Evolutionary conservation across 257 asterid species (phyloP).

Genomic region (Nicotiana attenuata): DNA sequence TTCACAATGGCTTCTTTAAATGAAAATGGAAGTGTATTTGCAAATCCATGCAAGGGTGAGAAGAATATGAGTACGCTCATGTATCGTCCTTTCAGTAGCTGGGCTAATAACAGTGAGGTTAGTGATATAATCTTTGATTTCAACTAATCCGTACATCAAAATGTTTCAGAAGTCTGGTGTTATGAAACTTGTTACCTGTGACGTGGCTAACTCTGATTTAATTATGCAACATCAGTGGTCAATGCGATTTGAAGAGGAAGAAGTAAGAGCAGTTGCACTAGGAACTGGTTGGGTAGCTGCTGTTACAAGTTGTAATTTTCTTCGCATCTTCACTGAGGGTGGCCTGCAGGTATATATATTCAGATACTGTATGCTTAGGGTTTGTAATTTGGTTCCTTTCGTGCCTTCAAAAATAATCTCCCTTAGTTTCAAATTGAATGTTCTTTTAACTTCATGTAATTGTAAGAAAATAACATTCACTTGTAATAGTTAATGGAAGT

Average conservation of each 20-base stretch:
- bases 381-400: not conserved
- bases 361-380: not conserved
- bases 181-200: slow-evolving; percentile 6
- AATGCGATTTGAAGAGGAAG: slow-evolving; percentile 97
- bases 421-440: not conserved
- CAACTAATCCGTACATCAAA: not conserved
- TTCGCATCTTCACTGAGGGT: slow-evolving; percentile 78
- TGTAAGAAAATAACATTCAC: not conserved
- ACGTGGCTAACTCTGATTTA: slow-evolving; percentile 17
- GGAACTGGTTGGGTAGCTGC: slow-evolving; percentile 95
- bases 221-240: slow-evolving; percentile 72
- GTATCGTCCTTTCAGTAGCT: slow-evolving; percentile 92
- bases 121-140: not conserved
- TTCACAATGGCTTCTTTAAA: slow-evolving; percentile 91
- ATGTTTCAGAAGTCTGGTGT: not conserved
- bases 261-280: slow-evolving; percentile 83
- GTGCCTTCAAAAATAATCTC: not conserved
- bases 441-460: not conserved
- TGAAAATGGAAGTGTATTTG: slow-evolving; percentile 80
- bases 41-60: slow-evolving; percentile 97
- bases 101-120: slow-evolving; percentile 98
- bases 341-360: slow-evolving; percentile 72
- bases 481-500: not conserved
- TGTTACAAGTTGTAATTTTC: slow-evolving; percentile 80
- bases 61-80: slow-evolving; percentile 93